These are phyloP conservation scores for Penicillium ucsense DNA, from an alignment of 495 filamentous ascomycete species.

Conservation along the genomic window DNA sequence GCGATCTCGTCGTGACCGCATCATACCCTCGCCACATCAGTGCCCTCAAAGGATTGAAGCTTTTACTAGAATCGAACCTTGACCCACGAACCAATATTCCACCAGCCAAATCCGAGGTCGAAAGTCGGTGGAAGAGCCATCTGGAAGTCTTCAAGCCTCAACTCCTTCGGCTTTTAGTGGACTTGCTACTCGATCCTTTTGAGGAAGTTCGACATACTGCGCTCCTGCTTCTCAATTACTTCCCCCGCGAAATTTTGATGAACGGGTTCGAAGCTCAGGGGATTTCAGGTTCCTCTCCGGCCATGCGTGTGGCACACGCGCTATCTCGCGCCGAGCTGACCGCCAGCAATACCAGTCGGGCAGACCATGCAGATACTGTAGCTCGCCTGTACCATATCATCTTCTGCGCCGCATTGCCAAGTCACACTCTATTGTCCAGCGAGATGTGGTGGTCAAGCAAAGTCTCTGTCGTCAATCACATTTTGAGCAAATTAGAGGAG, in stretches of 20 bases:
- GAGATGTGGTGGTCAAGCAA: conserved; percentile 29
- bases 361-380: conserved; percentile 79
- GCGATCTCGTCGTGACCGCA: conserved; percentile 61
- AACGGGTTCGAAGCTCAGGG: conserved; percentile 1
- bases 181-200: conserved; percentile 78
- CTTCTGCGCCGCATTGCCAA: conserved; percentile 32
- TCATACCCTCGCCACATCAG: conserved; percentile 85
- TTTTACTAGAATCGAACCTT: conserved; percentile 50
- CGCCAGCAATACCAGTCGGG: conserved; percentile 65
- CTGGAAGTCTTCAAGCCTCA: conserved; percentile 45
- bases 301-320: conserved; percentile 19
- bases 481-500: conserved; percentile 42
- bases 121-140: conserved; percentile 38
- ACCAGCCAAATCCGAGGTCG: conserved; percentile 14
- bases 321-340: conserved; percentile 30
- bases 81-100: conserved; percentile 25
- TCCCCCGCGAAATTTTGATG: conserved; percentile 21
- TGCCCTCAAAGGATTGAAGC: conserved; percentile 54
- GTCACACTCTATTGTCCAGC: conserved; percentile 2
- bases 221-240: conserved; percentile 45
- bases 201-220: conserved; percentile 77
- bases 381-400: conserved; percentile 49
- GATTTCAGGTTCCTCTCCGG: not conserved
- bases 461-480: conserved; percentile 32
- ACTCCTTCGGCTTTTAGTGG: conserved; percentile 48